Conservation (phyloP, 163 green algal species). For the Volvox carteri region DNA sequence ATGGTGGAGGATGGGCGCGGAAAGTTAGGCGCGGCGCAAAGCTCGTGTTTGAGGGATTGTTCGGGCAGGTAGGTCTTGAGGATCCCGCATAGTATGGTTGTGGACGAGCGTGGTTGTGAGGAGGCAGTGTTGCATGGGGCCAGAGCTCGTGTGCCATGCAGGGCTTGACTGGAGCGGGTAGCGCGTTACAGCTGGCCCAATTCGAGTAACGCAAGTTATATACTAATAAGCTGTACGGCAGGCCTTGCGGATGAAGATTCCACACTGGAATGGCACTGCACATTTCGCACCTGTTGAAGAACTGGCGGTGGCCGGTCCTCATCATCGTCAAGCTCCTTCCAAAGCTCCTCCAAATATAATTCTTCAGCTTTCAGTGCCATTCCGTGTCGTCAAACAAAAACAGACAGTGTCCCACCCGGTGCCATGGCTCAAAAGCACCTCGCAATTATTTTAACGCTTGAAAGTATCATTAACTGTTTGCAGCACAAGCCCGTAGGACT, state of each 20-base stretch:
- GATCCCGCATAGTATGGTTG: too few relatives aligned
- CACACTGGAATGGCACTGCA: not conserved
- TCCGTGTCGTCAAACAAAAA: not conserved
- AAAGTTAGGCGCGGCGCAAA: too few relatives aligned
- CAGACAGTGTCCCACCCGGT: not conserved
- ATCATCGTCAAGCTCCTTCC: conserved; percentile 10
- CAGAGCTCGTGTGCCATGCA: too few relatives aligned
- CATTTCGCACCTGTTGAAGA: conserved; percentile 16
- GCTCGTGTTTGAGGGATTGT: too few relatives aligned
- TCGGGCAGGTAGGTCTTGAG: too few relatives aligned
- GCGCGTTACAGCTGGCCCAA: too few relatives aligned
- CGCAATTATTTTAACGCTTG: not conserved
- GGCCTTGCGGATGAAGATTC: not conserved
- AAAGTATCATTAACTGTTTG: not conserved
- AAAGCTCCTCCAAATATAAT: conserved; percentile 44
- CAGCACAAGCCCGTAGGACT: too few relatives aligned
- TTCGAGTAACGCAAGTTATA: too few relatives aligned
- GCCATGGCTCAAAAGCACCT: not conserved
- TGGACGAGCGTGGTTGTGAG: too few relatives aligned
- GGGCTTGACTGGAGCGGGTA: too few relatives aligned
- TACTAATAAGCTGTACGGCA: not conserved
- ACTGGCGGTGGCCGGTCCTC: not conserved
- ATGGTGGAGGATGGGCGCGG: not conserved
- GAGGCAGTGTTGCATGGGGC: too few relatives aligned
- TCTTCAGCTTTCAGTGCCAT: conserved; percentile 37